phyloP scores from a whole-genome alignment of 495 filamentous ascomycete genomes.

The Hyphodiscus hymeniophilus region DNA sequence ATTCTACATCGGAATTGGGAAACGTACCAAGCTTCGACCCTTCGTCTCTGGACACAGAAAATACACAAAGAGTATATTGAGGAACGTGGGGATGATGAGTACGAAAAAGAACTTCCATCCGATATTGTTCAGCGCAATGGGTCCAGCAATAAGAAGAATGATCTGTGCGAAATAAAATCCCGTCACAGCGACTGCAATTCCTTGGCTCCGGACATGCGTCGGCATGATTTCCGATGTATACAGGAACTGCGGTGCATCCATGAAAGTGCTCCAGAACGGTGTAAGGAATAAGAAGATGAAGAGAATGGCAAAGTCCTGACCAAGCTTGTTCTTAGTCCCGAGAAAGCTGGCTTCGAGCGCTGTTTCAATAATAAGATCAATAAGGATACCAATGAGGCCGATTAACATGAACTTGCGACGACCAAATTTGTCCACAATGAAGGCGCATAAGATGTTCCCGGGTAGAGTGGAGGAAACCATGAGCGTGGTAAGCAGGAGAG shows the following conservation, averaged over 20 bases:
- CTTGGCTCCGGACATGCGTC: constrained; percentile 38
- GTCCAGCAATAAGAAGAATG: constrained; percentile 30
- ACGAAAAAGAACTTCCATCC: constrained; percentile 43
- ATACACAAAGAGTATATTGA: constrained; percentile 26
- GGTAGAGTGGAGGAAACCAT: constrained; percentile 40
- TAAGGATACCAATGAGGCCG: constrained; percentile 21
- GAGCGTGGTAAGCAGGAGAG: constrained; percentile 38
- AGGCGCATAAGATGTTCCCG: constrained; percentile 35
- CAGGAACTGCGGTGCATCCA: constrained; percentile 44
- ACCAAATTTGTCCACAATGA: constrained; percentile 38
- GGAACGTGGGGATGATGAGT: constrained; percentile 36
- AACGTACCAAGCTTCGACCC: too few species aligned
- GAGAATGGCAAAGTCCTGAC: constrained; percentile 33
- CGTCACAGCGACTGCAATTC: constrained; percentile 38
- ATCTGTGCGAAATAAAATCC: constrained; percentile 21
- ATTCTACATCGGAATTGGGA: too few species aligned
- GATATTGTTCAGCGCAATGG: constrained; percentile 35
- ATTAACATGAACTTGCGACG: constrained; percentile 37
- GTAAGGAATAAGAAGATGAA: constrained; percentile 41
- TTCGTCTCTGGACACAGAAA: constrained; percentile 26
- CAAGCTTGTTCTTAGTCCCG: constrained; percentile 32
- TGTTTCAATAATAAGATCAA: constrained; percentile 32
- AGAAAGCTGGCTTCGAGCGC: constrained; percentile 35
- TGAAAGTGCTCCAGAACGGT: constrained; percentile 37
- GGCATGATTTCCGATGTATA: constrained; percentile 46